phyloP scores from a whole-genome alignment of 2,329 filamentous ascomycete species.

The Hypomyces rosellus region DNA sequence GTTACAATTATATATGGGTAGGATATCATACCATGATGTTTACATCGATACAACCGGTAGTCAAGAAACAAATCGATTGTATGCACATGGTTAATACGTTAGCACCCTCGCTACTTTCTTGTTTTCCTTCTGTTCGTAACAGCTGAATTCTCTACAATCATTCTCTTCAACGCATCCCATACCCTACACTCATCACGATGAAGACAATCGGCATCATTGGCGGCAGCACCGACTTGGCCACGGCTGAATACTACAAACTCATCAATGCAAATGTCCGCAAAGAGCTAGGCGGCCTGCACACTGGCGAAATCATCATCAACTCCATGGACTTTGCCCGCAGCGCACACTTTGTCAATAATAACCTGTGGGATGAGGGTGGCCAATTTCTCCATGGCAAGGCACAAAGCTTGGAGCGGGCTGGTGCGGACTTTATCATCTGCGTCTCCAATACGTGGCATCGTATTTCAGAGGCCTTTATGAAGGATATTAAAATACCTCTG shows the following conservation, averaged over 20 bases:
- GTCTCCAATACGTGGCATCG: slow-evolving; percentile 15
- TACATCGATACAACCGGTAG: too few species aligned
- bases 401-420: slow-evolving; percentile 11
- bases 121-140: too few species aligned
- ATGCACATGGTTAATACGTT: too few species aligned
- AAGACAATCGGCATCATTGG: slow-evolving; percentile 15
- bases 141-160: too few species aligned
- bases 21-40: too few species aligned
- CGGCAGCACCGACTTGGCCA: slow-evolving; percentile 16
- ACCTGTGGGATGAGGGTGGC: slow-evolving; percentile 13
- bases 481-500: slow-evolving; percentile 13
- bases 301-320: slow-evolving; percentile 15
- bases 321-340: slow-evolving; percentile 14
- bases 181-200: background rate
- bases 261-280: slow-evolving; percentile 12
- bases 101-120: too few species aligned
- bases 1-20: too few species aligned
- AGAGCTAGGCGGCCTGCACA: slow-evolving; percentile 13
- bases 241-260: slow-evolving; percentile 15
- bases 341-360: slow-evolving; percentile 13
- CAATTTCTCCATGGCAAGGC: slow-evolving; percentile 13
- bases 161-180: too few species aligned
- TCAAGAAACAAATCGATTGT: too few species aligned
- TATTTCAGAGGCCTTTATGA: slow-evolving; percentile 17
- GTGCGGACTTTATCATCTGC: slow-evolving; percentile 14